A percentile compares a stretch with the other conserved stretches of the same genome.
phyloP scores from a whole-genome alignment of 2,329 filamentous ascomycete genomes.

The Acrocalymma vagum region DNA sequence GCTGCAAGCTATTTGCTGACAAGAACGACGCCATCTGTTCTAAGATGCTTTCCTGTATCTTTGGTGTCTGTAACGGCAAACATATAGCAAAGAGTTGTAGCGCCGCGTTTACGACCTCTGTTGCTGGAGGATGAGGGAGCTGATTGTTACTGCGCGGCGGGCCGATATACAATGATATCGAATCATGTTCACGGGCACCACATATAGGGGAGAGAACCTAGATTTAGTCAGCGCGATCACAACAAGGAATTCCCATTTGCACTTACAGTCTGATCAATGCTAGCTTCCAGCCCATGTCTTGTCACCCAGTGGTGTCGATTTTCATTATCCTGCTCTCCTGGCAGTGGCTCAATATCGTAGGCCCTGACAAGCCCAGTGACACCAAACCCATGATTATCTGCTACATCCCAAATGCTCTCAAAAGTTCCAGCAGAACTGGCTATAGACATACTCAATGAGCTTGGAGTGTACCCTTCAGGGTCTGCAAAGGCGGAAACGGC shows the following conservation, averaged over 20 bases:
- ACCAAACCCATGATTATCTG: conserved; percentile 93
- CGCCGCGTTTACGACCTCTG: conserved; percentile 92
- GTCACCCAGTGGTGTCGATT: conserved; percentile 60
- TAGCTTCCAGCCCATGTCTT: conserved; percentile 68
- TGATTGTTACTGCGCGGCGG: conserved; percentile 56
- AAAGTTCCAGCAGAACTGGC: conserved; percentile 89
- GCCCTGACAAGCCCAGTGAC: conserved; percentile 85
- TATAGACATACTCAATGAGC: conserved; percentile 87
- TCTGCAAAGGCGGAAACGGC: conserved; percentile 93
- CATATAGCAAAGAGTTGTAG: conserved; percentile 93
- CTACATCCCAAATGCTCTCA: conserved; percentile 93
- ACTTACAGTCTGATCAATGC: conserved; percentile 65
- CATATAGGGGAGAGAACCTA: conserved; percentile 71
- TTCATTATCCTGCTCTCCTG: conserved; percentile 62
- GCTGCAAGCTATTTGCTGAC: conserved; percentile 79
- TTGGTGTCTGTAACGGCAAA: conserved; percentile 85
- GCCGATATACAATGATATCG: conserved; percentile 77
- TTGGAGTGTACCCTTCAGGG: conserved; percentile 85
- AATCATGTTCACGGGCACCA: conserved; percentile 87
- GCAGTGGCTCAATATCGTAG: conserved; percentile 75
- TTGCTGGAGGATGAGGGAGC: conserved; percentile 81
- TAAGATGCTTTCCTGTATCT: conserved; percentile 93
- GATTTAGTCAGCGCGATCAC: conserved; percentile 14
- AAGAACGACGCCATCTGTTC: conserved; percentile 93
- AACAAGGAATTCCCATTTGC: no score